These are phyloP conservation scores for Gossypium herbaceum DNA, from an alignment of 345 rosid species.

Conservation along the genomic window DNA sequence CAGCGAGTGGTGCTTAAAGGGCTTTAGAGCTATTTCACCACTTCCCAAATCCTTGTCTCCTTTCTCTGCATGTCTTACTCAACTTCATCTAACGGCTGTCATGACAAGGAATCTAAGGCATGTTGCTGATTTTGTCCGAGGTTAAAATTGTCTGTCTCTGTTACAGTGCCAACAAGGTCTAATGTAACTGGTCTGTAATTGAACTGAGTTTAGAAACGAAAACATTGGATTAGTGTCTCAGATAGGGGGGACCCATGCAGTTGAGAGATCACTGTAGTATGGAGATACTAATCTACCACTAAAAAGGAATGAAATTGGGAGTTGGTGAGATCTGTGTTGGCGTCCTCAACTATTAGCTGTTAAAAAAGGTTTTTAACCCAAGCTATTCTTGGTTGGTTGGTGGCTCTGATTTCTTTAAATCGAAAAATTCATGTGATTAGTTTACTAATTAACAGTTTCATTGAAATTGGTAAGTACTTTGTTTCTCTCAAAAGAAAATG, in stretches of 20 bases:
- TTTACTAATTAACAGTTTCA: not conserved
- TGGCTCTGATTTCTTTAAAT: not conserved
- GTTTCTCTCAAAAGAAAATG: not conserved
- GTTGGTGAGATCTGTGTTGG: not conserved
- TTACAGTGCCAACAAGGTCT: not conserved
- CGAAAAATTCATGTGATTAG: not conserved
- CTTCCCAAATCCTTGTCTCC: not conserved
- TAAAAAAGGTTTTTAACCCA: not conserved
- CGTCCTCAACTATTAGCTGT: not conserved
- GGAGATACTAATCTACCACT: not conserved
- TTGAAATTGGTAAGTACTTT: not conserved
- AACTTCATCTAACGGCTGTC: constrained; percentile 13
- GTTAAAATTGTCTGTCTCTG: not conserved
- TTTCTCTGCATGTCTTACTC: not conserved
- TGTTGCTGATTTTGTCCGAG: constrained; percentile 3
- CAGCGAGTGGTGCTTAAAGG: constrained; percentile 52
- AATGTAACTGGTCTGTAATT: not conserved
- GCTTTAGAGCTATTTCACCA: constrained; percentile 2
- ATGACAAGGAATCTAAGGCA: not conserved
- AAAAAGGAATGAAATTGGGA: not conserved
- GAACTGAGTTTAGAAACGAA: not conserved
- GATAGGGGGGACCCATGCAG: not conserved
- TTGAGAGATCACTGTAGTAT: not conserved
- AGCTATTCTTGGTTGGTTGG: not conserved
- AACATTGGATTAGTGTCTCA: not conserved